Evolutionary conservation across 148 eudicot species (phyloP), one percentile per base, ranked within the genome.

Genomic region (Rhododendron henanense): DNA sequence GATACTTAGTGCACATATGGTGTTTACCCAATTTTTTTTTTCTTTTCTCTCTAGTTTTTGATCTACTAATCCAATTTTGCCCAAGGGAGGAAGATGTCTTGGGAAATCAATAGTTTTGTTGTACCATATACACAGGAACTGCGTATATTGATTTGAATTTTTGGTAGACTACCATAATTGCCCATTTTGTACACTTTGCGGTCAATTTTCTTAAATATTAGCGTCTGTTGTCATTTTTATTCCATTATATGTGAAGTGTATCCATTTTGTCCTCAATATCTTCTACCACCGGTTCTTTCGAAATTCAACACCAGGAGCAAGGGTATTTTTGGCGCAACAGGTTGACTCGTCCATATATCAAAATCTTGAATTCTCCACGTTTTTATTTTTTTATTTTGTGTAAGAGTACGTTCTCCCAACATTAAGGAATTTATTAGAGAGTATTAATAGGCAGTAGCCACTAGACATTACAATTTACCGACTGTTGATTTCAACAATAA

Each of bases 31-130:
- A 28, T 4, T 69, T 69, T n/a, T 61, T 6, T 6, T 8, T 9
- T 65, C 23, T 28, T 39, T 10, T 37, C 78, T 75, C 14, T 44
- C 51, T 57, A 59, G 10, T 81, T 9, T 81, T 33, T 55, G 48
- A 81, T 55, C 11, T 2, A 57, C 23, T 81, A 67, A 55, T 59
- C 73, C 47, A 81, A 55, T 81, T 81, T 81, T 59, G 73, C 41
- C 13, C 71, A 37, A 55, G 39, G 67, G 44, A 79, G 55, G 61
- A 79, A 48, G 23, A 50, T 79, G 35, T 23, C 50, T 78, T 21
- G 51, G 35, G 82, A 79, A 48, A 79, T 79, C 28, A 47, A 48
- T 50, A 18, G 25, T 18, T 78, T 41, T 78, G 19, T 71, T 71
- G 41, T 71, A 33, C 75, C 41, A 71, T 33, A 71, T 31, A 71